Percentiles rank a stretch among this genome's conserved stretches.
These are phyloP conservation scores for Calonectria crousiana DNA, from an alignment of 2,329 filamentous ascomycete species.

Conservation along the genomic window DNA sequence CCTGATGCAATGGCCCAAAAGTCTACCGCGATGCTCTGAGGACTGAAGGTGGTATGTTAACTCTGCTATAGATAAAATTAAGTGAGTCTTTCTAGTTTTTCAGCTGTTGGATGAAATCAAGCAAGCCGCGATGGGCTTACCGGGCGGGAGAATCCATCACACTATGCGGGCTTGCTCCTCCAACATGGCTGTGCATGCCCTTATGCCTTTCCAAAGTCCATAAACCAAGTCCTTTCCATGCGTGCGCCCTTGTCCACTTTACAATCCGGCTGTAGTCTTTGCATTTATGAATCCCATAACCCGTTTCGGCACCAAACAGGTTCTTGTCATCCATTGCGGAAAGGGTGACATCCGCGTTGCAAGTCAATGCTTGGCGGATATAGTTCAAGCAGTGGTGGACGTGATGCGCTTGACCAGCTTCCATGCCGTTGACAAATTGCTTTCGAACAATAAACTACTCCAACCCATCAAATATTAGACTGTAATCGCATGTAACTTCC, in stretches of 20 bases:
- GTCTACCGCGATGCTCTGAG: too few relatives aligned
- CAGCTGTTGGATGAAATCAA: too few relatives aligned
- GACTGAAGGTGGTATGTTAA: too few relatives aligned
- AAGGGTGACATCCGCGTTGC: not conserved
- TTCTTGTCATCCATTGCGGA: not conserved
- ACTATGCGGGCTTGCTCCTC: too few relatives aligned
- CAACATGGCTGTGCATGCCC: not conserved
- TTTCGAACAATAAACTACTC: not conserved
- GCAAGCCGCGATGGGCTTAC: too few relatives aligned
- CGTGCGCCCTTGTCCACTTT: not conserved
- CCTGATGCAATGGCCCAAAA: too few relatives aligned
- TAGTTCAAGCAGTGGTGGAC: not conserved
- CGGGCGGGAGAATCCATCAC: too few relatives aligned
- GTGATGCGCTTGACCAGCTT: not conserved
- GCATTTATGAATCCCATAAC: not conserved
- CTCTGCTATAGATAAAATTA: too few relatives aligned
- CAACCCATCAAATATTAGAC: not conserved
- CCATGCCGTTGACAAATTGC: not conserved
- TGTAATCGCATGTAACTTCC: not conserved
- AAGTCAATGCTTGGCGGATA: not conserved
- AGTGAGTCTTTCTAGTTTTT: too few relatives aligned
- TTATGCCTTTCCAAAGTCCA: not conserved
- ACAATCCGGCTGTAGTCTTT: not conserved
- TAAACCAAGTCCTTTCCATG: not conserved
- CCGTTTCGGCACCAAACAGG: not conserved